phyloP scores from a whole-genome alignment of 1,139 yeast genomes.

The Suhomyces yuchorum region DNA sequence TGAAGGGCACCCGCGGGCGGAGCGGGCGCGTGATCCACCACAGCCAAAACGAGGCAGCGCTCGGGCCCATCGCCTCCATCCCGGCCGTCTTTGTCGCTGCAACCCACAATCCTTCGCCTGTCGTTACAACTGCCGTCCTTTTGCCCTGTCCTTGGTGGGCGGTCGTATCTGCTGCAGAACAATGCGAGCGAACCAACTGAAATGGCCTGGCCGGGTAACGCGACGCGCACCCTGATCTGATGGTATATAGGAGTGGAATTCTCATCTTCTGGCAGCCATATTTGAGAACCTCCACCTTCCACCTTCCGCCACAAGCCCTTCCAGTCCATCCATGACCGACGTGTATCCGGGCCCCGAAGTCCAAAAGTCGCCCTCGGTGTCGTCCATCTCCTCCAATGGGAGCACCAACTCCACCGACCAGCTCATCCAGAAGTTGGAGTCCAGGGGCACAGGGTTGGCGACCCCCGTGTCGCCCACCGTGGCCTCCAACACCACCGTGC shows the following conservation, averaged over 20 bases:
- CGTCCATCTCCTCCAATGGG: conserved; percentile 34
- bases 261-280: not conserved
- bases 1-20: too few relatives aligned
- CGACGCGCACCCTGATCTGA: conserved; percentile 5
- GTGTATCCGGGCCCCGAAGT: not conserved
- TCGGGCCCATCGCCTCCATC: not conserved
- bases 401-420: conserved; percentile 35
- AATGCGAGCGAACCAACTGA: conserved; percentile 7
- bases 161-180: conserved; percentile 4
- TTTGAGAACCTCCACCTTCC: not conserved
- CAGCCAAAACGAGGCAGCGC: not conserved
- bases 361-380: conserved; percentile 19
- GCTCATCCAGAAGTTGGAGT: conserved; percentile 30
- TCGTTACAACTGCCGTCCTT: not conserved
- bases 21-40: too few relatives aligned
- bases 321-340: conserved; percentile 2
- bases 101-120: not conserved
- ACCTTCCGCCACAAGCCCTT: not conserved
- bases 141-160: too few relatives aligned
- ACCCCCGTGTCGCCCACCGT: conserved; percentile 2
- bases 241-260: conserved; percentile 1
- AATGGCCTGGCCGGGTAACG: conserved; percentile 8
- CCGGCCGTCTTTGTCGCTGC: not conserved
- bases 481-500: conserved; percentile 3
- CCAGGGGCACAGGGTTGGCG: not conserved